Evolutionary conservation across 2,329 filamentous ascomycete species (phyloP), one percentile per base, ranked within the genome.

Genomic region (Fusarium ambrosium): DNA sequence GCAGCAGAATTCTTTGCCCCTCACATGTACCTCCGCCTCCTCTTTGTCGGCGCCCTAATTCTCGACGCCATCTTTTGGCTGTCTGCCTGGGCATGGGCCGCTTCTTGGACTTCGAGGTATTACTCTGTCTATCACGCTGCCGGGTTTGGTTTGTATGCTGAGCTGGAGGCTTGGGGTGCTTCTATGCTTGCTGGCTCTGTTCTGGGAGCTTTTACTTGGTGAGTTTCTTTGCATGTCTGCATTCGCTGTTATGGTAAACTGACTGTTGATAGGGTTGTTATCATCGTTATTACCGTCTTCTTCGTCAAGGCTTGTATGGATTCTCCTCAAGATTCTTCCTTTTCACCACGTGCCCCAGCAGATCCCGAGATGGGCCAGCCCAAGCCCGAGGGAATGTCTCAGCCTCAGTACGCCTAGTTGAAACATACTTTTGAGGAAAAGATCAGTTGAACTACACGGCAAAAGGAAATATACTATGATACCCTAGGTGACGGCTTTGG

Each of bases 61-160:
- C 74, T 87, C 53, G 77, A 70, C 63, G 69, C 81, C 67, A 81
- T 88, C 75, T 85, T 88, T 72, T 87, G 86, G 85, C 80, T 88
- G 10, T 74, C 80, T 7, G 76, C 70, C 34, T 78, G 76, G 76
- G 70, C 74, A 0, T 87, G 85, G 85, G 81, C 84, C 6, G 83
- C 83, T 11, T 81, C 81, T 20, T 79, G 79, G 75, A 82, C 83
- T 18, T 66, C 79, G 8, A 67, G 75, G 24, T 79, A 79, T 32
- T 73, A 81, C 48, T 74, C 69, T 18, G 75, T 71, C 65, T 78
- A 78, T 55, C 63, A 77, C 0, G 37, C 27, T 18, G 80, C 73
- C 72, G 68, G 64, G 6, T 24, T 36, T 37, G 20, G 55, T 36
- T 16, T 37, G 5, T 66, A 67, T 48, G 59, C 61, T 32, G 77